phyloP scores from a whole-genome alignment of 169 alveolate species.

The Plasmodium chabaudi region DNA sequence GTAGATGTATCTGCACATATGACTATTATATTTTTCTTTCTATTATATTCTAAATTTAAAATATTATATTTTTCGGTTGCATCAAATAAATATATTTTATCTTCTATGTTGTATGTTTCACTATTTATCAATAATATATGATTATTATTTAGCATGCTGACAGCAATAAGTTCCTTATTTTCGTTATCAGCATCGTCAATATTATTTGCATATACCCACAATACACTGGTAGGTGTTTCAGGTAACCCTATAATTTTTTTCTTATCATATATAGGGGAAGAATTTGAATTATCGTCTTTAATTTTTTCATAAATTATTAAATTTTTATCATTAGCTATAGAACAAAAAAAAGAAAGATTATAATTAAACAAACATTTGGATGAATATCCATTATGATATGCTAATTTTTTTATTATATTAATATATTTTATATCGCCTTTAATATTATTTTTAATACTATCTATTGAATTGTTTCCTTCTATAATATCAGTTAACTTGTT shows the following conservation, averaged over 20 bases:
- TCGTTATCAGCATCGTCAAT: too few relatives aligned
- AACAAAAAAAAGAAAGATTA: slow-evolving; percentile 48
- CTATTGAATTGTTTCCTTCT: slow-evolving; percentile 30
- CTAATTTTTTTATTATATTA: slow-evolving; percentile 28
- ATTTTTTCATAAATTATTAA: slow-evolving; percentile 70
- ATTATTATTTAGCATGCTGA: slow-evolving; percentile 58
- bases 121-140: slow-evolving; percentile 49
- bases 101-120: slow-evolving; percentile 27
- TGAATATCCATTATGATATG: slow-evolving; percentile 60
- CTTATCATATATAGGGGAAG: slow-evolving; percentile 35
- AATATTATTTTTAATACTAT: slow-evolving; percentile 34
- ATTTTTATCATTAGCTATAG: slow-evolving; percentile 73
- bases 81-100: slow-evolving; percentile 41
- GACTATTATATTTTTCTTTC: slow-evolving; percentile 56
- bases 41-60: slow-evolving; percentile 41
- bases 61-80: slow-evolving; percentile 52
- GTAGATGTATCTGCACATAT: slow-evolving; percentile 71
- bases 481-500: slow-evolving; percentile 6
- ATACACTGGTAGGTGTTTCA: slow-evolving; percentile 53
- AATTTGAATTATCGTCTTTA: slow-evolving; percentile 4
- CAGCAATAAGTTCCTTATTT: slow-evolving; percentile 24
- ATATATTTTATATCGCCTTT: slow-evolving; percentile 40
- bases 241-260: slow-evolving; percentile 66
- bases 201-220: slow-evolving; percentile 24
- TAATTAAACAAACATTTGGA: slow-evolving; percentile 54